A percentile compares a stretch with the other conserved stretches of the same genome.
These are phyloP conservation scores for Albatrellus ellisii DNA, from an alignment of 768 basidiomycete genomes.

Conservation along the genomic window DNA sequence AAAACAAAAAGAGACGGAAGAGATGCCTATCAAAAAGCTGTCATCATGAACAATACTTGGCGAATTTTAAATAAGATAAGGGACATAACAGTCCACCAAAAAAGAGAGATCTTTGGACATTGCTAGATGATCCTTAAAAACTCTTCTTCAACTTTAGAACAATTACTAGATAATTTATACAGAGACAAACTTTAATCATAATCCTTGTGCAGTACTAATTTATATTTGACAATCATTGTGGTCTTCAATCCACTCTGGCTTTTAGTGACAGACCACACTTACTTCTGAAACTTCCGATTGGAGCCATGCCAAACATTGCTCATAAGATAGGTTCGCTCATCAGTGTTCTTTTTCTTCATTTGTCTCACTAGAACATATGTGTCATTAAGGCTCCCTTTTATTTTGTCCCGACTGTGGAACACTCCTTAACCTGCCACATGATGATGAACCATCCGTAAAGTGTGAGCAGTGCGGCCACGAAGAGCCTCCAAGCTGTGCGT, in stretches of 20 bases:
- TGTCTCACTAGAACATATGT: background rate
- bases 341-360: background rate
- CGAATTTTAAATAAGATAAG: too few species aligned
- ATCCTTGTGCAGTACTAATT: too few species aligned
- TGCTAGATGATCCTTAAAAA: background rate
- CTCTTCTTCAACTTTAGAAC: background rate
- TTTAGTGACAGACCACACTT: too few species aligned
- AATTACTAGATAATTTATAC: too few species aligned
- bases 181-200: too few species aligned
- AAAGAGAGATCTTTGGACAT: background rate
- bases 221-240: too few species aligned
- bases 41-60: too few species aligned
- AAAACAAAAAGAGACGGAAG: too few species aligned
- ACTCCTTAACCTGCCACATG: slow-evolving; percentile 68
- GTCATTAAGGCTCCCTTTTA: slow-evolving; percentile 61
- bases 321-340: slow-evolving; percentile 33
- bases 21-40: too few species aligned
- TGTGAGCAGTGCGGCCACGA: slow-evolving; percentile 85
- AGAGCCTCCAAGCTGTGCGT: slow-evolving; percentile 84
- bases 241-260: too few species aligned
- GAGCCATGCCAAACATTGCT: slow-evolving; percentile 18
- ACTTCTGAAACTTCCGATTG: too few species aligned
- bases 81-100: too few species aligned
- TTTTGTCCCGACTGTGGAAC: slow-evolving; percentile 95
- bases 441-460: slow-evolving; percentile 54